phyloP scores from a whole-genome alignment of 305 asterid genomes.

The Solanum aculeatissimum region DNA sequence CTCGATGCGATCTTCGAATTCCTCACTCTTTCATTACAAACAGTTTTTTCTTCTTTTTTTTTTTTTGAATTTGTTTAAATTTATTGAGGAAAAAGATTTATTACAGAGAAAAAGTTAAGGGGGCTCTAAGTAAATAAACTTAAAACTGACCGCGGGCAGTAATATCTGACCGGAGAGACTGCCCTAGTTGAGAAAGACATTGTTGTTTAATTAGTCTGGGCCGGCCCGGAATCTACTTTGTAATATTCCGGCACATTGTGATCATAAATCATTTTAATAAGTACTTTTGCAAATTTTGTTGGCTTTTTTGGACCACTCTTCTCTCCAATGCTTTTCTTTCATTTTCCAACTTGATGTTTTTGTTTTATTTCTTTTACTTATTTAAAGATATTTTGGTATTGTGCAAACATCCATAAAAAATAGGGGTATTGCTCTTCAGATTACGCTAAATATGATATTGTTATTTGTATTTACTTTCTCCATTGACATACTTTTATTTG shows the following conservation, averaged over 20 bases:
- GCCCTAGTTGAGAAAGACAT: neutral
- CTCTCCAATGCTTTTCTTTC: neutral
- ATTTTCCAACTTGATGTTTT: neutral
- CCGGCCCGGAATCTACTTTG: constrained; percentile 1
- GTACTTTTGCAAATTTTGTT: neutral
- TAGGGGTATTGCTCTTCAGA: no score
- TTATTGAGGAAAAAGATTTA: neutral
- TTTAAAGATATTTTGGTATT: neutral
- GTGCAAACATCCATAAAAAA: no score
- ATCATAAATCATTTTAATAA: neutral
- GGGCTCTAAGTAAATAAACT: neutral
- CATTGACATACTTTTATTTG: neutral
- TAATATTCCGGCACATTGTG: neutral
- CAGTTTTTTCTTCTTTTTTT: neutral
- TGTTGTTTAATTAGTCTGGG: neutral
- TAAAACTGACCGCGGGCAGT: neutral
- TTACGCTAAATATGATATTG: no score
- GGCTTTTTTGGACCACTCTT: neutral
- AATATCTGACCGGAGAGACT: neutral
- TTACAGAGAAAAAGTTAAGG: neutral
- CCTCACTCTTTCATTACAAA: neutral
- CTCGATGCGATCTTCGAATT: neutral
- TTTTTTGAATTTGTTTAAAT: neutral
- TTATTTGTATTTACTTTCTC: neutral
- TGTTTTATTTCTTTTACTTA: neutral